Percentiles rank a stretch among this genome's conserved stretches.
phyloP scores from a whole-genome alignment of 768 basidiomycete genomes.

The Boletus subparvulus region DNA sequence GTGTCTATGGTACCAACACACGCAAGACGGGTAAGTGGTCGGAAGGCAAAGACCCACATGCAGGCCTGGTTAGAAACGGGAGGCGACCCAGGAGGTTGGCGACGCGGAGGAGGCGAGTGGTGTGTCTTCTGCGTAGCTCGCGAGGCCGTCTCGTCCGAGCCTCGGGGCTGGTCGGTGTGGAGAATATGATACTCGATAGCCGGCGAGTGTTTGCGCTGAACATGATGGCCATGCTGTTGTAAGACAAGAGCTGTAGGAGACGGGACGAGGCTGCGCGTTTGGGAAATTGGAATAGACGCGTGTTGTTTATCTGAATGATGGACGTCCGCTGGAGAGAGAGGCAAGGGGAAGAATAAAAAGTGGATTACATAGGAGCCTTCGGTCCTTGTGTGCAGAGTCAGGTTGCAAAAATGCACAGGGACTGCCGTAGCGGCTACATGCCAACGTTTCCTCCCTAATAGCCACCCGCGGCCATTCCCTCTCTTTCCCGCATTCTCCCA shows the following conservation, averaged over 20 bases:
- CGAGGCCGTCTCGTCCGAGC: background rate
- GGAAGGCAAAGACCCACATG: background rate
- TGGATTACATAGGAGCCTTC: constrained; percentile 18
- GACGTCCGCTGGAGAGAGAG: constrained; percentile 1
- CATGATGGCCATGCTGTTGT: background rate
- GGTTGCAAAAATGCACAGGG: constrained; percentile 31
- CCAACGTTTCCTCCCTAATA: constrained; percentile 54
- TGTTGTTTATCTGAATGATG: background rate
- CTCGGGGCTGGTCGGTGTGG: constrained; percentile 2
- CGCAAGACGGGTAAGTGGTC: background rate
- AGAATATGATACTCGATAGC: constrained; percentile 1
- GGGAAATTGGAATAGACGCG: constrained; percentile 4
- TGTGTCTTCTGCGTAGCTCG: background rate
- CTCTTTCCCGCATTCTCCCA: constrained; percentile 56
- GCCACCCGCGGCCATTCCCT: constrained; percentile 57
- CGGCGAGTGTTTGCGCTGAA: background rate
- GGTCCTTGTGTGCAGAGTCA: constrained; percentile 28
- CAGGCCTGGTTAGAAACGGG: background rate
- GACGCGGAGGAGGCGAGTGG: constrained; percentile 2
- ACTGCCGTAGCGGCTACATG: constrained; percentile 37
- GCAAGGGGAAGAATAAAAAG: constrained; percentile 5
- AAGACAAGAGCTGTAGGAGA: background rate
- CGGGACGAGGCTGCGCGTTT: background rate
- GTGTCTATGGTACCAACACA: background rate
- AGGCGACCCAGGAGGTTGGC: constrained; percentile 5